These are phyloP conservation scores for Puccinia coronata DNA, from an alignment of 1,284 basidiomycete genomes.

Conservation along the genomic window DNA sequence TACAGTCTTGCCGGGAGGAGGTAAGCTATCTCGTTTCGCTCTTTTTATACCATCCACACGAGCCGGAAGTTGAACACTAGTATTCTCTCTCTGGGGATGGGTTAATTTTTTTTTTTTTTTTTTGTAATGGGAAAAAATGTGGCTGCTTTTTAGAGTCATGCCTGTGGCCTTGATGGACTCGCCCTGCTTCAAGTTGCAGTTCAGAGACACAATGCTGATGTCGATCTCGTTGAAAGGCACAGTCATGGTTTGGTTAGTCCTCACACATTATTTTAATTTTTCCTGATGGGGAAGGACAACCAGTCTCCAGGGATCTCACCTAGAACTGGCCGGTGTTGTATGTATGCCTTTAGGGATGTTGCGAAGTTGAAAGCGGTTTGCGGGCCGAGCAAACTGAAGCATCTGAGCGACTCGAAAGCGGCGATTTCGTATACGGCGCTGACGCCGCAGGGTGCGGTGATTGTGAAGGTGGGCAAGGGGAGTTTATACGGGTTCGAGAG, in stretches of 20 bases:
- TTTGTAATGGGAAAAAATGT: background rate
- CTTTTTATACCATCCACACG: no score
- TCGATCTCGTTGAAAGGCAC: conserved; percentile 72
- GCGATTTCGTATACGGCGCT: conserved; percentile 67
- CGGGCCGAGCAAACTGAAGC: conserved; percentile 67
- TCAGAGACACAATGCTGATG: conserved; percentile 67
- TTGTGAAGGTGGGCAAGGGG: conserved; percentile 74
- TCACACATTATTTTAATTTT: conserved; percentile 55
- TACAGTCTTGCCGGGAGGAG: background rate
- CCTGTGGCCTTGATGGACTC: conserved; percentile 73
- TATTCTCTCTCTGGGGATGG: background rate
- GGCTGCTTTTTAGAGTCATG: conserved; percentile 66
- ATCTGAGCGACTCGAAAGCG: conserved; percentile 66
- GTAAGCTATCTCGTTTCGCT: conserved; percentile 40
- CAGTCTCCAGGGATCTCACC: conserved; percentile 32
- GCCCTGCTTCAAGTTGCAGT: conserved; percentile 70
- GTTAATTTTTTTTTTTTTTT: background rate
- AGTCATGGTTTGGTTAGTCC: conserved; percentile 71
- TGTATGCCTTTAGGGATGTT: no score
- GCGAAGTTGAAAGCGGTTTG: conserved; percentile 68
- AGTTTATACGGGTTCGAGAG: conserved; percentile 73
- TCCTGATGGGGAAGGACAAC: background rate
- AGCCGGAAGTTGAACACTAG: no score
- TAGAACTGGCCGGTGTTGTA: no score
- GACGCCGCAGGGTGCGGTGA: conserved; percentile 73